A percentile compares a stretch with the other conserved stretches of the same genome.
phyloP scores from a whole-genome alignment of 2,329 filamentous ascomycete genomes.

The Colletotrichum brevisporum region DNA sequence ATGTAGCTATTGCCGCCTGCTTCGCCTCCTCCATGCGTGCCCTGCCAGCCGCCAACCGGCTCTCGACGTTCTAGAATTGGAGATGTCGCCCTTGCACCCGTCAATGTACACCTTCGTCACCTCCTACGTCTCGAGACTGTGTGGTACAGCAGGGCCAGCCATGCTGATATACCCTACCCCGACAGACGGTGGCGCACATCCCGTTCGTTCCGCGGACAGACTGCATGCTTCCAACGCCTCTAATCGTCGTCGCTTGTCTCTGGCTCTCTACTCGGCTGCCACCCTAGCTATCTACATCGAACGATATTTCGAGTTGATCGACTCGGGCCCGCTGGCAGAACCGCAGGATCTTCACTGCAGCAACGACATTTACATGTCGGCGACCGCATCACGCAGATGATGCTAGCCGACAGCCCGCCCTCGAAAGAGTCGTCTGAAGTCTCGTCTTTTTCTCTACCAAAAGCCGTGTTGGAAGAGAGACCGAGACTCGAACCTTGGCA shows the following conservation, averaged over 20 bases:
- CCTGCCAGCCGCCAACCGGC: conserved; percentile 21
- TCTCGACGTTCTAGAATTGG: conserved; percentile 34
- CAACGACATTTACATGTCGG: neutral
- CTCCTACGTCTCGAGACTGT: conserved; percentile 2
- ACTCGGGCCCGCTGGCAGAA: conserved; percentile 6
- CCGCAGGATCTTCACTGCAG: conserved; percentile 24
- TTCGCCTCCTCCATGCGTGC: conserved; percentile 25
- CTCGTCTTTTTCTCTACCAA: neutral
- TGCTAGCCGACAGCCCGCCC: no score
- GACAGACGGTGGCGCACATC: conserved; percentile 20
- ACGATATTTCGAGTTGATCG: conserved; percentile 25
- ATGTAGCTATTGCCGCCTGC: conserved; percentile 32
- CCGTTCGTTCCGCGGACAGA: conserved; percentile 21
- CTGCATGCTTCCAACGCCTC: conserved; percentile 22
- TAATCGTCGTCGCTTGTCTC: neutral
- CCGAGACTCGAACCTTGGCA: neutral
- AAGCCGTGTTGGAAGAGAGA: neutral
- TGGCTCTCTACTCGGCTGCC: conserved; percentile 1
- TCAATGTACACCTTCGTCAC: conserved; percentile 22
- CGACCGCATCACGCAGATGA: neutral
- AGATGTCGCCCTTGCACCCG: conserved; percentile 15
- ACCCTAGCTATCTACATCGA: conserved; percentile 22
- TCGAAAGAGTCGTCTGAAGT: no score
- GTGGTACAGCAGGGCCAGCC: conserved; percentile 6
- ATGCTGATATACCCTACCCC: conserved; percentile 7